Evolutionary conservation across 2,329 filamentous ascomycete genomes (phyloP).

Genomic region (Clonostachys sp.): DNA sequence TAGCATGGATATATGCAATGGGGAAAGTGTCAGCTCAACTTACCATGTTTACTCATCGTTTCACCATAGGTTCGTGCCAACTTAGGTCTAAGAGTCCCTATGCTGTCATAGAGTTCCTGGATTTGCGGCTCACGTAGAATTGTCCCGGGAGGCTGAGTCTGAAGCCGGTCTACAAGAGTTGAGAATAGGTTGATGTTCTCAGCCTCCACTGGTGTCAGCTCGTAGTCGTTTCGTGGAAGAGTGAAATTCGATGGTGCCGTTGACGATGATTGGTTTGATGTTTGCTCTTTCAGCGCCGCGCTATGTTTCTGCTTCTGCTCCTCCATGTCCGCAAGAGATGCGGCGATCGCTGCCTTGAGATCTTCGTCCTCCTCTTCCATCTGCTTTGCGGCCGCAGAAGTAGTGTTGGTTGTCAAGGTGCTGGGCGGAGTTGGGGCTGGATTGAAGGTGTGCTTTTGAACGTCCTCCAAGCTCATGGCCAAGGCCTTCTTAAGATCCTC

Average conservation of each 20-base stretch:
- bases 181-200: conserved; percentile 97
- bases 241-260: conserved; percentile 39
- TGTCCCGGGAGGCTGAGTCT: conserved; percentile 92
- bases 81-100: conserved; percentile 88
- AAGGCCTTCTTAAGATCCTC: conserved; percentile 90
- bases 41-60: conserved; percentile 99
- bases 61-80: conserved; percentile 93
- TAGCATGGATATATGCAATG: background rate
- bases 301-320: conserved; percentile 93
- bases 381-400: conserved; percentile 28
- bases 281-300: conserved; percentile 76
- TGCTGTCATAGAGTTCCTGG: conserved; percentile 96
- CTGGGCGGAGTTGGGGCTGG: conserved; percentile 35
- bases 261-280: conserved; percentile 34
- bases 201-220: conserved; percentile 86
- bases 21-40: conserved; percentile 17
- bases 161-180: conserved; percentile 87
- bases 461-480: conserved; percentile 96
- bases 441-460: conserved; percentile 66
- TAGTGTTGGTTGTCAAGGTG: conserved; percentile 25
- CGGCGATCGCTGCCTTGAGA: conserved; percentile 89
- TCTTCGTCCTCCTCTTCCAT: conserved; percentile 89
- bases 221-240: conserved; percentile 85
- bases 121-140: conserved; percentile 97
- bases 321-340: conserved; percentile 94